Percentiles rank a stretch among this genome's conserved stretches.
Conservation (phyloP, 208 protist species). For the Trypanosomatidae sp. region DNA sequence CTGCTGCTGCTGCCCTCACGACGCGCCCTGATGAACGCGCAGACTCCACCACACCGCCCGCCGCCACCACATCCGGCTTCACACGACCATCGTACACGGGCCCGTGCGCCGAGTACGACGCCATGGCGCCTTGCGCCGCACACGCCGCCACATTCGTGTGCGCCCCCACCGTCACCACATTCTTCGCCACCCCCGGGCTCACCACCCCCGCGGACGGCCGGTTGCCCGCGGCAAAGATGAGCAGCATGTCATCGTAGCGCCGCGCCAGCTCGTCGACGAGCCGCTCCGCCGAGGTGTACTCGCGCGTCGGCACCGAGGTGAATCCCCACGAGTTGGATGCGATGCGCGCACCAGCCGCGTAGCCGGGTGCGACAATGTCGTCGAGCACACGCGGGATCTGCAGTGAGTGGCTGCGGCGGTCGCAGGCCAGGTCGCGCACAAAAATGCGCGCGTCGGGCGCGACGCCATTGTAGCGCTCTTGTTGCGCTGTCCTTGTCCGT, state of each 20-base stretch:
- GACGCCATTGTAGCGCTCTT: constrained; percentile 44
- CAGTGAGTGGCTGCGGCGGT: neutral
- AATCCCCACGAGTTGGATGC: constrained; percentile 86
- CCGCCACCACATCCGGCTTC: constrained; percentile 77
- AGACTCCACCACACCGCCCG: constrained; percentile 41
- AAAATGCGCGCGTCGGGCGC: constrained; percentile 74
- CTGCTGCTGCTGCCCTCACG: neutral
- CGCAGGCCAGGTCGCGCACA: constrained; percentile 38
- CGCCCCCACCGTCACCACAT: constrained; percentile 72
- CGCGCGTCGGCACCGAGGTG: neutral
- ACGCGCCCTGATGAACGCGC: constrained; percentile 10
- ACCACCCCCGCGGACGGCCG: constrained; percentile 4
- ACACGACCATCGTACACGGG: constrained; percentile 64
- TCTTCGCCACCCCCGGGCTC: constrained; percentile 61
- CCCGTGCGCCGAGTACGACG: constrained; percentile 35
- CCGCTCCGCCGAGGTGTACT: constrained; percentile 52
- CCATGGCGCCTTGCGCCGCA: constrained; percentile 15
- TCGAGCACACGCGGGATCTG: neutral
- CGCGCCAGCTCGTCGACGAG: constrained; percentile 46
- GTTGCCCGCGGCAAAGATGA: constrained; percentile 78
- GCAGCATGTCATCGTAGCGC: constrained; percentile 40
- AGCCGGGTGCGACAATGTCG: constrained; percentile 44
- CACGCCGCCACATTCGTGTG: constrained; percentile 25
- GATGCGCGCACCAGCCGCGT: constrained; percentile 50
- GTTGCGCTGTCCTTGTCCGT: neutral